These are phyloP conservation scores for Scleromitrula shiraiana DNA, from an alignment of 2,329 filamentous ascomycete species.

Conservation along the genomic window DNA sequence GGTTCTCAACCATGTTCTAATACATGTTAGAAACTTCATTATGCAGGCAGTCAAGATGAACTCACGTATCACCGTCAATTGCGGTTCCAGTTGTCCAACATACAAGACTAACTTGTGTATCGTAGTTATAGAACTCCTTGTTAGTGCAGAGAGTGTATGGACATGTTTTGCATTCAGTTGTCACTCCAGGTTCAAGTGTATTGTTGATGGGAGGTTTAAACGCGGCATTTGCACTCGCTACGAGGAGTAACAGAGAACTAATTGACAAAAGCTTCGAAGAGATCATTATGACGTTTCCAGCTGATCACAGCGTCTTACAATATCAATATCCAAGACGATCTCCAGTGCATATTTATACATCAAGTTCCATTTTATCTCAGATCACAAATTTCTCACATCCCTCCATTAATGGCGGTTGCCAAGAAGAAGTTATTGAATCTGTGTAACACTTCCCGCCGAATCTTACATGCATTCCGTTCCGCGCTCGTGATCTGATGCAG, in stretches of 20 bases:
- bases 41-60: background rate
- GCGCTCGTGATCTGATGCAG: background rate
- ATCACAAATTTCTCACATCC: no score
- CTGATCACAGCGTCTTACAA: no score
- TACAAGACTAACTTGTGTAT: constrained; percentile 7
- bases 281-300: no score
- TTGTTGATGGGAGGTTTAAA: constrained; percentile 14
- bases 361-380: no score
- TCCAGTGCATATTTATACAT: no score
- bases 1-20: constrained; percentile 19
- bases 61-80: constrained; percentile 17
- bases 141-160: constrained; percentile 20
- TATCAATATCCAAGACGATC: no score
- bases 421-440: background rate
- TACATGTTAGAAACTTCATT: background rate
- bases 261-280: no score
- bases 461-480: no score
- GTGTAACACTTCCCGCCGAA: background rate
- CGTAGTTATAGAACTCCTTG: constrained; percentile 13
- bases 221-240: background rate
- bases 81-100: constrained; percentile 20
- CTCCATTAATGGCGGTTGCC: no score
- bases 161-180: constrained; percentile 21
- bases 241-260: background rate
- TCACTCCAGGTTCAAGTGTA: constrained; percentile 15